Evolutionary conservation across 306 rosid species (phyloP).

Genomic region (Quillaja saponaria): DNA sequence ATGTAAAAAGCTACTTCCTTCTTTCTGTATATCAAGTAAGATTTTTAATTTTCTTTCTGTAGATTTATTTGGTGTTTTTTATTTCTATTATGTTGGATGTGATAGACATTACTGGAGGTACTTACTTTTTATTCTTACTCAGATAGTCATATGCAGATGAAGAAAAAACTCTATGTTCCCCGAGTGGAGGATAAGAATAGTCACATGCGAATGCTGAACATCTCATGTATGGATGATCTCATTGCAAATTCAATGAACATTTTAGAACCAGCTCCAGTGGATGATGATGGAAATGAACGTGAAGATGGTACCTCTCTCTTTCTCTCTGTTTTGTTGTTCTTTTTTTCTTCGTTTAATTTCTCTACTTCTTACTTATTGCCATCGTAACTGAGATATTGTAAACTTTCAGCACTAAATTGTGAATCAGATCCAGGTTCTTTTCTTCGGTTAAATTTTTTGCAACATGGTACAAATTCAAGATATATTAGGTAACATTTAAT

Average conservation of each 20-base stretch:
- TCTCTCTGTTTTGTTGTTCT: constrained; percentile 5
- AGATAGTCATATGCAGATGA: constrained; percentile 45
- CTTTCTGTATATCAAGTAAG: background rate
- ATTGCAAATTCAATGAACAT: constrained; percentile 88
- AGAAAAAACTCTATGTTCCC: constrained; percentile 72
- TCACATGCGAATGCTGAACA: constrained; percentile 84
- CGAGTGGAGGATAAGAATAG: constrained; percentile 94
- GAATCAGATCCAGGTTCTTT: constrained; percentile 3
- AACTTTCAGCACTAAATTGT: constrained; percentile 10
- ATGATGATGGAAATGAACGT: constrained; percentile 75
- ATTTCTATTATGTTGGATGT: too few relatives aligned
- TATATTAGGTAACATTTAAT: too few relatives aligned
- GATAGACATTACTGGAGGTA: background rate
- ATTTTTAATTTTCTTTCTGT: too few relatives aligned
- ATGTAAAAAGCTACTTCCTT: background rate
- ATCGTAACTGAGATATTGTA: background rate
- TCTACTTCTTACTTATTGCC: constrained; percentile 10
- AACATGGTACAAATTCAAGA: background rate
- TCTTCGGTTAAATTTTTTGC: background rate
- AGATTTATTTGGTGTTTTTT: too few relatives aligned
- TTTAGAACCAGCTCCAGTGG: constrained; percentile 80
- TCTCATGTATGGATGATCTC: constrained; percentile 76
- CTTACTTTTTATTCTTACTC: constrained; percentile 27
- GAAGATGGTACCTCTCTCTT: constrained; percentile 69
- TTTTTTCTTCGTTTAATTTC: background rate